Evolutionary conservation across 2,329 filamentous ascomycete species (phyloP).

Genomic region (Myriangium duriaei): DNA sequence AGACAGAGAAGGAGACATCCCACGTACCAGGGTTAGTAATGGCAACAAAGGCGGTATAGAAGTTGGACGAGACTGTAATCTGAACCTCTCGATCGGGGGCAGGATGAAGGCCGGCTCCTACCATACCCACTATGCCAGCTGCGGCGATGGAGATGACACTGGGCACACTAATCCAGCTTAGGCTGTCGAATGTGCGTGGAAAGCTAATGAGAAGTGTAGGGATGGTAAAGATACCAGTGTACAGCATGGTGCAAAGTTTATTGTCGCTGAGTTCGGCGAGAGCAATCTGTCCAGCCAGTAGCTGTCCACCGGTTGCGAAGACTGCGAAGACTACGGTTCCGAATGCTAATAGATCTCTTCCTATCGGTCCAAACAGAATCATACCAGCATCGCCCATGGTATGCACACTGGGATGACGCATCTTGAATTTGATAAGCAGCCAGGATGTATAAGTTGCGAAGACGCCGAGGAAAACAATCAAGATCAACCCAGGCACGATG

Average conservation of each 20-base stretch:
- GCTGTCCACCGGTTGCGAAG: conserved; percentile 38
- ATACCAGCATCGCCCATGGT: conserved; percentile 26
- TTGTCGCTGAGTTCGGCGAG: conserved; percentile 34
- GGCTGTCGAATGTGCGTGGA: conserved; percentile 38
- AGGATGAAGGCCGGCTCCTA: conserved; percentile 35
- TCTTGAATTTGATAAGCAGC: conserved; percentile 35
- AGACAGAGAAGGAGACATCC: too few relatives aligned
- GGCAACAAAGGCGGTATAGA: conserved; percentile 34
- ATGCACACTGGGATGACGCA: conserved; percentile 25
- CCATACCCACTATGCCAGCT: conserved; percentile 40
- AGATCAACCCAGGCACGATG: conserved; percentile 39
- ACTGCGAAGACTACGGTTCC: conserved; percentile 42
- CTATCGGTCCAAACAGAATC: conserved; percentile 22
- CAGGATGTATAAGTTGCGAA: conserved; percentile 41
- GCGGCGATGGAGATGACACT: conserved; percentile 37
- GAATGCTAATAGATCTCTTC: conserved; percentile 18
- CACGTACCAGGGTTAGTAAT: conserved; percentile 42
- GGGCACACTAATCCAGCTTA: conserved; percentile 36
- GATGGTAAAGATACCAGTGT: conserved; percentile 39
- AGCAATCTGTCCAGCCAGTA: conserved; percentile 41
- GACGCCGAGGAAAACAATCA: conserved; percentile 39
- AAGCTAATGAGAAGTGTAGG: conserved; percentile 36
- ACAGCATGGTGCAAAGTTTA: conserved; percentile 38
- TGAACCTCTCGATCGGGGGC: conserved; percentile 26
- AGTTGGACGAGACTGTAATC: conserved; percentile 27